Evolutionary conservation across 371 early-diverging fungal species (phyloP).

Genomic region (Dipsacomyces acuminosporus): DNA sequence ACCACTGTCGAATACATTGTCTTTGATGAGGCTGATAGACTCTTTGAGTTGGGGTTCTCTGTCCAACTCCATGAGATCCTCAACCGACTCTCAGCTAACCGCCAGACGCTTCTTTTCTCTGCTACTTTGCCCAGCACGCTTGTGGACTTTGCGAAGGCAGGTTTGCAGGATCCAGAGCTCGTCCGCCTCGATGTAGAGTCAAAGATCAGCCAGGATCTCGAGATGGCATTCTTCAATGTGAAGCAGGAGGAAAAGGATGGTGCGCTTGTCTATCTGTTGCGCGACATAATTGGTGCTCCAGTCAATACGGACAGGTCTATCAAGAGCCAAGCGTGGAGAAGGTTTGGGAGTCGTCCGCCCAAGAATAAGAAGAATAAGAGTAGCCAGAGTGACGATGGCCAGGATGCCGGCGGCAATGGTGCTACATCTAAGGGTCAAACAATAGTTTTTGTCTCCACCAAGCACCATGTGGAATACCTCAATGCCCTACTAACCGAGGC

Average conservation of each 20-base stretch:
- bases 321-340: constrained; percentile 21
- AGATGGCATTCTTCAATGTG: constrained; percentile 83
- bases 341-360: constrained; percentile 25
- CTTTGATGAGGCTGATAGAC: constrained; percentile 98
- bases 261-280: constrained; percentile 76
- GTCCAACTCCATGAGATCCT: constrained; percentile 92
- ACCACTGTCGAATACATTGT: constrained; percentile 91
- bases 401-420: constrained; percentile 4
- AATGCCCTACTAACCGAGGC: constrained; percentile 61
- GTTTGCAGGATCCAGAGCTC: constrained; percentile 86
- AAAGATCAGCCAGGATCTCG: constrained; percentile 86
- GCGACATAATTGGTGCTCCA: constrained; percentile 69
- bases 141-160: constrained; percentile 94
- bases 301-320: constrained; percentile 48
- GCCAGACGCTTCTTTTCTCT: constrained; percentile 92
- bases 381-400: constrained; percentile 40
- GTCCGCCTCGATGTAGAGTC: constrained; percentile 91
- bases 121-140: constrained; percentile 90
- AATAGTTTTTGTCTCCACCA: constrained; percentile 91
- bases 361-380: constrained; percentile 50
- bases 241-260: constrained; percentile 87
- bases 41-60: constrained; percentile 97
- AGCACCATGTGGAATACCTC: constrained; percentile 95
- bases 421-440: constrained; percentile 54
- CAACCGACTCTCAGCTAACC: constrained; percentile 69